Percentiles rank a stretch among this genome's conserved stretches.
These are phyloP conservation scores for Excoecaria cochinchinensis DNA, from an alignment of 345 rosid genomes.

Conservation along the genomic window DNA sequence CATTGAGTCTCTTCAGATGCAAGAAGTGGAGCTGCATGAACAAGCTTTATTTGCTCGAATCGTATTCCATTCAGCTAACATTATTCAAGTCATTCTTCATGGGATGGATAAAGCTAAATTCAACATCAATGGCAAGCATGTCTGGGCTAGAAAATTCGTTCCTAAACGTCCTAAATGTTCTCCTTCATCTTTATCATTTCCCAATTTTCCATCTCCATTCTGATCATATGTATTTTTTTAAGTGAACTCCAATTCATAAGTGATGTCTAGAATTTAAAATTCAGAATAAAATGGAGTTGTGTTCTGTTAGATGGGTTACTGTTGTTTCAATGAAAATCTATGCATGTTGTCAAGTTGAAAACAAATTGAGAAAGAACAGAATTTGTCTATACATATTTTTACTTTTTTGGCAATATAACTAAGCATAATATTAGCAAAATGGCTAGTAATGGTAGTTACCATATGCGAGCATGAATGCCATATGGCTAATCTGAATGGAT, in stretches of 20 bases:
- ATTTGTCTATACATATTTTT: too few relatives aligned
- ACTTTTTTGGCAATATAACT: too few relatives aligned
- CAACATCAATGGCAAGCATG: slow-evolving; percentile 66
- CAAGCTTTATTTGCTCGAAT: slow-evolving; percentile 54
- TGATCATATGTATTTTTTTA: neutral
- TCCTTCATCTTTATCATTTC: neutral
- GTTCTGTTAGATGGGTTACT: neutral
- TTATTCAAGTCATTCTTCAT: slow-evolving; percentile 34
- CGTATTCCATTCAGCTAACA: slow-evolving; percentile 29
- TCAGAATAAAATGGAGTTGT: neutral
- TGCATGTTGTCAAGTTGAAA: neutral
- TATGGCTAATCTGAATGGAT: too few relatives aligned
- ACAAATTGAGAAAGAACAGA: neutral
- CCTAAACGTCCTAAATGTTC: slow-evolving; percentile 30
- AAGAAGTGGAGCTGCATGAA: slow-evolving; percentile 37
- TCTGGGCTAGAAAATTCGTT: slow-evolving; percentile 59
- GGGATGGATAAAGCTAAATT: slow-evolving; percentile 45
- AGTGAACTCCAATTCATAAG: too few relatives aligned
- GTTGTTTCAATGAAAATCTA: neutral
- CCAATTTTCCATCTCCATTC: neutral
- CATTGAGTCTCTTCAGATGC: slow-evolving; percentile 52
- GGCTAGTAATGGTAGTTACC: too few relatives aligned
- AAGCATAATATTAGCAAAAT: too few relatives aligned
- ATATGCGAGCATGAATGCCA: too few relatives aligned
- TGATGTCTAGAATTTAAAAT: neutral